Evolutionary conservation across 2,329 filamentous ascomycete genomes (phyloP), one percentile per base, ranked within the genome.

Genomic region (Verticillium isaacii): DNA sequence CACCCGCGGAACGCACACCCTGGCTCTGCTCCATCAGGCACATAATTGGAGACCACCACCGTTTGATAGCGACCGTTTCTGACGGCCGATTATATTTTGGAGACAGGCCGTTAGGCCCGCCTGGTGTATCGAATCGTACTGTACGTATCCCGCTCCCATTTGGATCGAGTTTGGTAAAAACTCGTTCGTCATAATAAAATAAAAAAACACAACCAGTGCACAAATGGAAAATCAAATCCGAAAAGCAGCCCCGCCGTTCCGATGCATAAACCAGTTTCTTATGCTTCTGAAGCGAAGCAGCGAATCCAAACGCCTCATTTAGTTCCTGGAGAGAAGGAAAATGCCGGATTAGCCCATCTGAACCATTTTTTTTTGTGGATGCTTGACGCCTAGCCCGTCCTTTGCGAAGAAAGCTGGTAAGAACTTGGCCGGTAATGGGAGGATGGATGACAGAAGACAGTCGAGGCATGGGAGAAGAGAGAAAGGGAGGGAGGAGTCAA

Each of bases 341-440:
- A 66, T 65, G 64, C 64, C 64, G 60, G n/a, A 65, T 66, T 65
- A 66, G 64, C 64, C 64, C 63, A 63, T 63, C 37, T 58, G 57
- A 58, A 50, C 37, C 23, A 41, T 32, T 58, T 50, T 50, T n/a
- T n/a, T 45, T 45, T 45, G 39, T 50, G 45, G 45, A 50, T 50
- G 45, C 45, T 34, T 64, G 63, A 65, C 63, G 63, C 60, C 64
- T 66, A 66, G 65, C 65, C 65, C 65, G 65, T 66, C 62, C 65
- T 66, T 60, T 61, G 50, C 15, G 37, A n/a, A 32, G 55, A 50
- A 50, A 59, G 55, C 56, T 58, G 59, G 59, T 65, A 61, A 66
- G 64, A 66, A 66, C 60, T 58, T 57, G 63, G 63, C 63, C 64
- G 60, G 57, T 61, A 63, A 58, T 52, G 58, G 54, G 52, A 6